Evolutionary conservation across 2,329 filamentous ascomycete genomes (phyloP), one percentile per base, ranked within the genome.

Genomic region (Diaporthe sp.): DNA sequence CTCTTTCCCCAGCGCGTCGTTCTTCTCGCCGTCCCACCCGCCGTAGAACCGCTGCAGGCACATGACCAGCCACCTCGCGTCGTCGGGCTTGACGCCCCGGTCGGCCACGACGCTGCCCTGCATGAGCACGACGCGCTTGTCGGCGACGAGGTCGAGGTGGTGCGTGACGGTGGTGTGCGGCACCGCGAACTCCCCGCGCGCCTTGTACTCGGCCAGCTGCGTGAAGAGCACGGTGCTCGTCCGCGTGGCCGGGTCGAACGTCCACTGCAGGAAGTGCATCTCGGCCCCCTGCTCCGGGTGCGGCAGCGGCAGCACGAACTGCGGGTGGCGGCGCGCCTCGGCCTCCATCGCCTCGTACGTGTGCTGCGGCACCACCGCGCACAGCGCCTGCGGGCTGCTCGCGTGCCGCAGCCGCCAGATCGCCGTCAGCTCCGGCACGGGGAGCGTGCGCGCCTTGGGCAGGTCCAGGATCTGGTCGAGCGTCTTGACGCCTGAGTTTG

Each of bases 201-300:
- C 86, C 88, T 98, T 98, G 87, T 94, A 99, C 83, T 98, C 95
- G 22, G 95, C 96, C 44, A 99, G 89, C 81, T 97, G 94, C 0
- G 97, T 99, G 86, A 99, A 98, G 47, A 99, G 92, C 8, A 98
- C 93, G 0, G 94, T 95, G 76, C 90, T 91, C 4, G 92, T 93
- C 76, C 89, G 86, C 25, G 88, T 90, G 74, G 86, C 86, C 31
- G 85, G 86, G 76, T 98, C 96, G 85, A 98, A 98, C 0, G 94
- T 94, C 95, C 97, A 99, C 85, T 99, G 96, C 77, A 99, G 85
- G 84, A 98, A 98, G 85, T 99, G 97, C 61, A 99, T 95, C 84
- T 98, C 97, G 63, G 95, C 95, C 71, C 94, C 95, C 78, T 88
- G 87, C 34, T 84, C 86, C 63, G 86, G 85, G 84, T 90, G 94